These are phyloP conservation scores for Oryza meridionalis DNA, from an alignment of 176 grass and related monocot genomes.

Conservation along the genomic window DNA sequence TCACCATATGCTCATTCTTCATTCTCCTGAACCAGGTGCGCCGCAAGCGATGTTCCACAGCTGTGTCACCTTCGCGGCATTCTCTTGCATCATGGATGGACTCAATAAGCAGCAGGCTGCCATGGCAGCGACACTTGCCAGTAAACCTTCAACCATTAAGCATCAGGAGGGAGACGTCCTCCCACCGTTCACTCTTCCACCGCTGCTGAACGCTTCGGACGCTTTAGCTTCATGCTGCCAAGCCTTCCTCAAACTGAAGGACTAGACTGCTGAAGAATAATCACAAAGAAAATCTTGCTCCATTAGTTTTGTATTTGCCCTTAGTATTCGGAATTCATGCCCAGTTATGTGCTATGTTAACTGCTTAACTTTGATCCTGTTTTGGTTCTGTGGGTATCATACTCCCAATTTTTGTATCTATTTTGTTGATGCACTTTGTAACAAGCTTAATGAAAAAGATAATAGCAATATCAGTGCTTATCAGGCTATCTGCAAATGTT, in stretches of 20 bases:
- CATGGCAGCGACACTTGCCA: conserved; percentile 42
- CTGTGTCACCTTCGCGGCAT: conserved; percentile 75
- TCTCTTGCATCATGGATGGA: conserved; percentile 86
- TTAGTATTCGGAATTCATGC: neutral
- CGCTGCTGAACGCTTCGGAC: conserved; percentile 55
- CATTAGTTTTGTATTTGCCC: neutral
- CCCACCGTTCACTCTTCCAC: conserved; percentile 67
- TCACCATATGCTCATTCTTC: neutral
- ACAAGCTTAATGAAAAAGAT: conserved; percentile 9
- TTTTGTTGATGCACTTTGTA: conserved; percentile 1
- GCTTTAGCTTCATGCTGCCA: conserved; percentile 64
- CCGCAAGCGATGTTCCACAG: conserved; percentile 80
- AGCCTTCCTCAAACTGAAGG: conserved; percentile 51
- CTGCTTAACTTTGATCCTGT: neutral
- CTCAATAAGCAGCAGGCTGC: conserved; percentile 87
- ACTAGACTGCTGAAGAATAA: conserved; percentile 10
- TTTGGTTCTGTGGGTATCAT: neutral
- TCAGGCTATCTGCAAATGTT: neutral
- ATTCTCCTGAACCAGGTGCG: conserved; percentile 52
- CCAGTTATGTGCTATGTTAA: neutral
- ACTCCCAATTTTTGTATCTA: neutral
- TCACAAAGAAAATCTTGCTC: neutral
- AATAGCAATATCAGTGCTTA: conserved; percentile 8
- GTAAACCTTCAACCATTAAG: neutral
- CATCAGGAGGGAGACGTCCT: conserved; percentile 37